Base-by-base conservation (phyloP, 1,284 basidiomycete species). In the Trichosporon coremiiforme region DNA sequence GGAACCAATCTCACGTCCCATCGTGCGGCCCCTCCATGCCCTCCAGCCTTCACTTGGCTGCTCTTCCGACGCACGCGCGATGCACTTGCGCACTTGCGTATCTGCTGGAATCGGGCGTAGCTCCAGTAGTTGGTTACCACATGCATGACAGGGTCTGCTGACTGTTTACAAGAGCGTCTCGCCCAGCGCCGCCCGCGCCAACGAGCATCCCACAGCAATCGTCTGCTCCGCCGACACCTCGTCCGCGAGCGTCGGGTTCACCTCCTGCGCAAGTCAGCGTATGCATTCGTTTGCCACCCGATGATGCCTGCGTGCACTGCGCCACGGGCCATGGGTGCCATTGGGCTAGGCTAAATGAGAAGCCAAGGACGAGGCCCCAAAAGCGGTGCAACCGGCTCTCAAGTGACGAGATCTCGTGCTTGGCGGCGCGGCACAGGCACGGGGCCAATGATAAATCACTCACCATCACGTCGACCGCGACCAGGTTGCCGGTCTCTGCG, bases 391-490 rank as follows among this genome's bases (percentile, higher is more conserved):
- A 10, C 17, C 55, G 22, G 55, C 33, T 33, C 29, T 20, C 25
- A 15, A n/a, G 29, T 15, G 29, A n/a, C 29, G 12, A 35, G 57
- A 60, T 60, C 57, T 33, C 17, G 57, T 29, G 35, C 31, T 36
- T 66, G 45, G 31, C 47, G 15, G 7, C 31, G 17, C 15, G 7
- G 47, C 7, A 12, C 33, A 64, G 68, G 70, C 13, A 68, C 57
- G 25, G 29, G 13, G 29, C 55, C 55, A 57, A 57, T 62, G 29
- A 13, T 15, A 55, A 20, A 66, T 45, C 33, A 79, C 88, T 67
- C 74, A 91, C 93, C 93, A 97, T 94, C 74, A 97, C 86, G 83
- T 97, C 95, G 36, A 99, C 85, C 0, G 90, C 94, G 25, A 96
- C 94, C 29, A 99, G 87, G 75, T 91, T 87, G 15, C 95, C 95